Percentiles rank a stretch among this genome's conserved stretches.
Evolutionary conservation across 75 land plant species (phyloP).

Genomic region (Cryptomeria japonica): DNA sequence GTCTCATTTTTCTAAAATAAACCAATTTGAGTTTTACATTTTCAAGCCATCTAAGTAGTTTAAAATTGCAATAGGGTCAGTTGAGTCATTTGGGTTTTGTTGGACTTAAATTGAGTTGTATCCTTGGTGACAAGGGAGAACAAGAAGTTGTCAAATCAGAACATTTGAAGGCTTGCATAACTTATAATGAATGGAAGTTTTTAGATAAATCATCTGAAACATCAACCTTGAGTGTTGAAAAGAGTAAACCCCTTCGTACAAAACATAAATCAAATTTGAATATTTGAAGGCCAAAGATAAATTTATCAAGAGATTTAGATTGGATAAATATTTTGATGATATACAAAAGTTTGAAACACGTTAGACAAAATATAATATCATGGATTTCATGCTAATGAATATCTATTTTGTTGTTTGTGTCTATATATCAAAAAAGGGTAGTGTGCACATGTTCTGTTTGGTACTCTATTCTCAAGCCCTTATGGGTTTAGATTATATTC

Average conservation of each 20-base stretch:
- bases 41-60: neutral
- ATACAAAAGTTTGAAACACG: slow-evolving; percentile 57
- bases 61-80: neutral
- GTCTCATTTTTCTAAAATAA: neutral
- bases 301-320: neutral
- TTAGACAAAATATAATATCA: slow-evolving; percentile 80
- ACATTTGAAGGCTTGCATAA: neutral
- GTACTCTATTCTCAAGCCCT: slow-evolving; percentile 41
- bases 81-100: neutral
- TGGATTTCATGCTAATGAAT: slow-evolving; percentile 83
- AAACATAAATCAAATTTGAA: neutral
- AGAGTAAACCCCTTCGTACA: neutral
- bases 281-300: neutral
- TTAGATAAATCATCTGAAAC: neutral
- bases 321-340: neutral
- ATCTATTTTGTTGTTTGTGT: slow-evolving; percentile 89
- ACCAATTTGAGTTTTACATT: neutral
- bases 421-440: slow-evolving; percentile 87
- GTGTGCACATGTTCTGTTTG: slow-evolving; percentile 82
- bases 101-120: neutral
- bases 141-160: neutral
- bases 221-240: neutral
- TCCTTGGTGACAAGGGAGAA: neutral
- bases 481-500: neutral
- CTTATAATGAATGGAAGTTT: neutral